Evolutionary conservation across 164 flowering plant genomes (phyloP).

Genomic region (Houttuynia cordata): DNA sequence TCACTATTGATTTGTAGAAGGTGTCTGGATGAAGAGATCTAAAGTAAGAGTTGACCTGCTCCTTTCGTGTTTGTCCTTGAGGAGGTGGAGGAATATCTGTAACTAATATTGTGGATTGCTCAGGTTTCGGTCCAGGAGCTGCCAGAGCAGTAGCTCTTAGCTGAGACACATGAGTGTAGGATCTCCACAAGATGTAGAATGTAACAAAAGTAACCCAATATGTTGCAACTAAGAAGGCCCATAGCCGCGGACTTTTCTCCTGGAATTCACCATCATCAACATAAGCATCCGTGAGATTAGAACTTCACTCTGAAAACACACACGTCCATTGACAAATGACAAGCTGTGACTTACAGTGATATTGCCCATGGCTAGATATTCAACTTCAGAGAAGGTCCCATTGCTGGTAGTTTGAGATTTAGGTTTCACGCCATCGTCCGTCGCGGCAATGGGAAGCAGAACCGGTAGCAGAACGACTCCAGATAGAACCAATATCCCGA

Average conservation of each 20-base stretch:
- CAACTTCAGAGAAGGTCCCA: conserved; percentile 52
- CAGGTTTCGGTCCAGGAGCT: conserved; percentile 47
- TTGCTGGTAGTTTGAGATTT: conserved; percentile 23
- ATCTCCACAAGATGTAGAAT: conserved; percentile 66
- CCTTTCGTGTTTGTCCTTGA: conserved; percentile 57
- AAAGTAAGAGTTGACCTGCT: conserved; percentile 86
- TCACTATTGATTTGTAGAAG: conserved; percentile 63
- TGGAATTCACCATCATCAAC: conserved; percentile 18
- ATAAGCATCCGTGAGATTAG: not conserved
- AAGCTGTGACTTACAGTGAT: conserved; percentile 32
- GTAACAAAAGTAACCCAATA: conserved; percentile 85
- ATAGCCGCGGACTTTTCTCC: conserved; percentile 51
- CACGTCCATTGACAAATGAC: not conserved
- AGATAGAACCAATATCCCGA: conserved; percentile 61
- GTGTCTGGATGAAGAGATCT: conserved; percentile 66
- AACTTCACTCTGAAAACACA: no score
- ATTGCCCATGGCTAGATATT: conserved; percentile 75
- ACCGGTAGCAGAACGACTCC: conserved; percentile 60
- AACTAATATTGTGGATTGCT: conserved; percentile 75
- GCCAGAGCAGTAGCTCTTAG: conserved; percentile 54
- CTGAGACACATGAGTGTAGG: conserved; percentile 64
- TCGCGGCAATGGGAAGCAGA: conserved; percentile 70
- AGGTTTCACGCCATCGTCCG: conserved; percentile 25
- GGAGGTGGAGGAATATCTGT: conserved; percentile 67
- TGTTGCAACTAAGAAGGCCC: conserved; percentile 59